Percentiles rank a stretch among this genome's conserved stretches.
Conservation (phyloP, 2,329 filamentous ascomycete species). For the Annulohypoxylon truncatum region DNA sequence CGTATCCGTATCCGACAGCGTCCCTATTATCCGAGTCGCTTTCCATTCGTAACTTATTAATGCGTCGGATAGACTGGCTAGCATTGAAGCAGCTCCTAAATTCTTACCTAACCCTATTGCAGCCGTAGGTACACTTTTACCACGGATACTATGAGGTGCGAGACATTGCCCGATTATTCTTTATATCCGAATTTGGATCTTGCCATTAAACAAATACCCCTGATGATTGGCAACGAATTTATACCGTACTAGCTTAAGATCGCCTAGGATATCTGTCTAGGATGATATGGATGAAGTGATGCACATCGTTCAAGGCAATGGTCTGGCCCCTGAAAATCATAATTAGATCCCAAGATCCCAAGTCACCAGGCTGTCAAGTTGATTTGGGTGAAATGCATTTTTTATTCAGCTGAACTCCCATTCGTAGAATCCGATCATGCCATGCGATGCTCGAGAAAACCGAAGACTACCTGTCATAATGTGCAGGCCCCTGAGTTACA, state of each 20-base stretch:
- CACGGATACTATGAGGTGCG: neutral
- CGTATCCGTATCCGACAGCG: neutral
- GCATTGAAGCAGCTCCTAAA: neutral
- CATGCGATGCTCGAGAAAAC: conserved; percentile 48
- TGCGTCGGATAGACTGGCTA: neutral
- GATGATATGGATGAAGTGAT: neutral
- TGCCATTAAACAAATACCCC: neutral
- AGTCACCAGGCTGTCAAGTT: neutral
- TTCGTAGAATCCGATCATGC: conserved; percentile 48
- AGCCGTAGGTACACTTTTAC: too few species aligned
- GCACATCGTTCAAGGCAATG: neutral
- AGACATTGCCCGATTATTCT: neutral
- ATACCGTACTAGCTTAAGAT: neutral
- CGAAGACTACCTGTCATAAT: conserved; percentile 42
- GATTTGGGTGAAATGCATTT: conserved; percentile 45
- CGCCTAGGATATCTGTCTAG: neutral
- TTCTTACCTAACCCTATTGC: neutral
- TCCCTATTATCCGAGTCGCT: neutral
- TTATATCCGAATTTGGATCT: neutral
- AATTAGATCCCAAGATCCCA: conserved; percentile 3
- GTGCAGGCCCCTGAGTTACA: conserved; percentile 43
- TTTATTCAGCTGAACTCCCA: conserved; percentile 48
- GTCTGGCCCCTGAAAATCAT: conserved; percentile 17
- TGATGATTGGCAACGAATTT: neutral
- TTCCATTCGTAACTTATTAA: neutral